Conservation (phyloP, 2,329 filamentous ascomycete species). For the Fonsecaea pedrosoi region DNA sequence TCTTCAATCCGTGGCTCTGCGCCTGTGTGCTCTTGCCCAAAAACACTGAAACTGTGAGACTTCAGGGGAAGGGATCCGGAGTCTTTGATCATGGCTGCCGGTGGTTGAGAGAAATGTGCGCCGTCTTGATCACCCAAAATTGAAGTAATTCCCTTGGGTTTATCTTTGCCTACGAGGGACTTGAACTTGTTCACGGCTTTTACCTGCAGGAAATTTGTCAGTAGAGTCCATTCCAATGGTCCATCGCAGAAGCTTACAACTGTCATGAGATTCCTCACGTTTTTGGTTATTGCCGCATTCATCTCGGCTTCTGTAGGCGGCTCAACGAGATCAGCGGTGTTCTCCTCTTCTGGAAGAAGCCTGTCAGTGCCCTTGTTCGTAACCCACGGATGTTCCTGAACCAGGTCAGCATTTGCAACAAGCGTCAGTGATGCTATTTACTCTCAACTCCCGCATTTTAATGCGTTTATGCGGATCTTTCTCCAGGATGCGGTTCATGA, state of each 20-base stretch:
- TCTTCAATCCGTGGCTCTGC: slow-evolving; percentile 60
- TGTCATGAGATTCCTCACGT: slow-evolving; percentile 83
- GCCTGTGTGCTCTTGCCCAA: slow-evolving; percentile 59
- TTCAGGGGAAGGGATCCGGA: slow-evolving; percentile 44
- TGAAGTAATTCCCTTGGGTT: slow-evolving; percentile 61
- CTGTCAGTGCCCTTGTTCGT: slow-evolving; percentile 79
- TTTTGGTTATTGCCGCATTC: slow-evolving; percentile 86
- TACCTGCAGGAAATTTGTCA: slow-evolving; percentile 61
- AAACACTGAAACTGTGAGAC: slow-evolving; percentile 59
- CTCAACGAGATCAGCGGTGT: slow-evolving; percentile 79
- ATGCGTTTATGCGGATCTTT: slow-evolving; percentile 87
- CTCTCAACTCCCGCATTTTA: slow-evolving; percentile 79
- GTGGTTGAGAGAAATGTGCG: slow-evolving; percentile 64
- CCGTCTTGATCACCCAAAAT: slow-evolving; percentile 64
- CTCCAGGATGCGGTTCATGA: slow-evolving; percentile 76
- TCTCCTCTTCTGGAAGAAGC: slow-evolving; percentile 81
- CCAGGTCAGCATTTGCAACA: slow-evolving; percentile 25
- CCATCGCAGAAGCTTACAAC: slow-evolving; percentile 57
- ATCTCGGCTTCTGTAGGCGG: slow-evolving; percentile 89
- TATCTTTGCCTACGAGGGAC: slow-evolving; percentile 66
- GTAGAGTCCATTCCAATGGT: background rate
- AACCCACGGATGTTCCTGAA: slow-evolving; percentile 89
- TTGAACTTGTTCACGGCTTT: slow-evolving; percentile 93
- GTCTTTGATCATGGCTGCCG: slow-evolving; percentile 57
- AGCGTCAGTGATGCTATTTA: slow-evolving; percentile 56